These are phyloP conservation scores for Lobosporangium transversale DNA, from an alignment of 192 early-diverging fungal genomes.

Conservation along the genomic window DNA sequence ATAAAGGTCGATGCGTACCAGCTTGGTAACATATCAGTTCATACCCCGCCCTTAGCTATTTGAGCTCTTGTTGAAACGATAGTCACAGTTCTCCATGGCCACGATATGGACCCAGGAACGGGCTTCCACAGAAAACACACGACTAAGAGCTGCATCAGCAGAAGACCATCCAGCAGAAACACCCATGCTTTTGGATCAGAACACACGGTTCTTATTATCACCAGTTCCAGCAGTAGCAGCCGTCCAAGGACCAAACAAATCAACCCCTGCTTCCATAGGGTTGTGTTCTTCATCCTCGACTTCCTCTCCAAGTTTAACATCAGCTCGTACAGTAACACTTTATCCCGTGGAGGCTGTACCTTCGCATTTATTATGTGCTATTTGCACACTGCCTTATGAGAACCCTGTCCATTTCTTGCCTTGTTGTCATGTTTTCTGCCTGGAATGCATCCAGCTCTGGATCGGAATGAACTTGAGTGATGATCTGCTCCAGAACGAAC, in stretches of 20 bases:
- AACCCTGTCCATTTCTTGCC: conserved; percentile 53
- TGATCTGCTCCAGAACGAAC: conserved; percentile 42
- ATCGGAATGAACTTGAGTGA: conserved; percentile 50
- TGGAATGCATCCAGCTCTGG: conserved; percentile 51
- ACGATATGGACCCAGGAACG: conserved; percentile 18
- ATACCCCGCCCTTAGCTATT: no score
- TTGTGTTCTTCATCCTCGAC: background rate
- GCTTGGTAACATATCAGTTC: no score
- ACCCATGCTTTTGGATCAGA: background rate
- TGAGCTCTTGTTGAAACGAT: background rate
- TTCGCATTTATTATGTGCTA: conserved; percentile 38
- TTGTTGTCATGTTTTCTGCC: conserved; percentile 51
- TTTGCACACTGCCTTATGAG: conserved; percentile 47
- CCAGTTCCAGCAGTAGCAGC: conserved; percentile 35
- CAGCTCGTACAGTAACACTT: conserved; percentile 14
- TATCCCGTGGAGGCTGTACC: conserved; percentile 46
- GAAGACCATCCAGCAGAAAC: background rate
- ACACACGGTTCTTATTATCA: conserved; percentile 24
- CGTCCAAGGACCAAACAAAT: conserved; percentile 9
- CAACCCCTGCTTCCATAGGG: background rate
- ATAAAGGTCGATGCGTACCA: no score
- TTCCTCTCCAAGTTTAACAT: background rate
- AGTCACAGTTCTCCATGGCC: conserved; percentile 3
- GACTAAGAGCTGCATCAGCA: background rate
- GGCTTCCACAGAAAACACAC: background rate